Evolutionary conservation across 768 basidiomycete species (phyloP), one percentile per base, ranked within the genome.

Genomic region (Russula brevipes): DNA sequence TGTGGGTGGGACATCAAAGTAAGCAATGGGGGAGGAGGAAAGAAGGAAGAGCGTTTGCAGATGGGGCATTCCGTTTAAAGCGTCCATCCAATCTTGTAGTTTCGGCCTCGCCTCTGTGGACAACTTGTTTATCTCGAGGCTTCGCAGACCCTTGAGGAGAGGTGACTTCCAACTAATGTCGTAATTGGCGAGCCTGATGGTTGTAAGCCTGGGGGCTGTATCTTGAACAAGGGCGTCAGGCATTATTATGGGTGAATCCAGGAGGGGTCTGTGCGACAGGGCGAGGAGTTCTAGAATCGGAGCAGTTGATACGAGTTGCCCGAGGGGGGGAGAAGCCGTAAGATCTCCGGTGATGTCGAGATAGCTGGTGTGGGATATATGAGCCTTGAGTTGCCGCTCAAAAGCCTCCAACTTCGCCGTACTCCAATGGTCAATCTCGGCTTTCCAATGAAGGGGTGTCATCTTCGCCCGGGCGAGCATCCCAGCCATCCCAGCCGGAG

Each of bases 11-110:
- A 5, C 12, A 33, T 1, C 30, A 24, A 1, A 5, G 5, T 24
- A 5, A 11, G 39, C 31, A 14, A 45, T 6, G 24, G 61, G 61
- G 19, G 53, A 44, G 33, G 65, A 35, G 0, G n/a, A 16, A 8
- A 46, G 35, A 54, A 66, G 49, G 16, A 33, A 14, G 41, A 66
- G 61, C 6, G 24, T 24, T 42, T 59, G 31, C 6, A 66, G 47
- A 42, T 63, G 42, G n/a, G 61, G 38, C 52, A 63, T 50, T 35
- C 44, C 44, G 2, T 56, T 39, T 30, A 66, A 58, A 4, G 65
- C 62, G 47, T 56, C 53, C 33, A 66, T 46, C 60, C 60, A 65
- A 31, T 52, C 38, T 12, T 31, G 33, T 6, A 61, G 47, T 12
- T 9, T 50, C 17, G 60, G 64, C 16, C 57, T 44, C 5, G 8